Conservation (phyloP, 2,329 filamentous ascomycete species). For the Cordyceps cicadae region DNA sequence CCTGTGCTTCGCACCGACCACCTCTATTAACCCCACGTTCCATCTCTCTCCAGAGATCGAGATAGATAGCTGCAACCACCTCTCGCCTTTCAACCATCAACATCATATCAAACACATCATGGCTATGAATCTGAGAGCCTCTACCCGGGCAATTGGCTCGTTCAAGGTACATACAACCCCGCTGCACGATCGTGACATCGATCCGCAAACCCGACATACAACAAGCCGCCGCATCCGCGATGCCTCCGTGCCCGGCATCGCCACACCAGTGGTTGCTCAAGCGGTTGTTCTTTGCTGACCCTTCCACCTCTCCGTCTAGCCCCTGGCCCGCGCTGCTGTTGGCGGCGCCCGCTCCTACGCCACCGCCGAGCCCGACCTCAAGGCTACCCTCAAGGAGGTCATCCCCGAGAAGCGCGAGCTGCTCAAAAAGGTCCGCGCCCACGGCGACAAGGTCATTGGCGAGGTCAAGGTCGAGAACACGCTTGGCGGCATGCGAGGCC, state of each 20-base stretch:
- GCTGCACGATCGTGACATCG: neutral
- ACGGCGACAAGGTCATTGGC: constrained; percentile 74
- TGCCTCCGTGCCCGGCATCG: neutral
- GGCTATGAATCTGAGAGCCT: constrained; percentile 56
- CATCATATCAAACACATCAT: constrained; percentile 32
- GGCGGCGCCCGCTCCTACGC: constrained; percentile 52
- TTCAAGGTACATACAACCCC: constrained; percentile 47
- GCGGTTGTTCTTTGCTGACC: neutral
- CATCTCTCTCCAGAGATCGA: constrained; percentile 2
- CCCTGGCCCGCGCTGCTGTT: constrained; percentile 24
- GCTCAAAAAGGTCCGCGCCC: constrained; percentile 84
- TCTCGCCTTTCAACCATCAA: neutral
- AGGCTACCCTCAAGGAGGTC: constrained; percentile 70
- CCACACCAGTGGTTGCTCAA: neutral
- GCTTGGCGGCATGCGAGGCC: constrained; percentile 90
- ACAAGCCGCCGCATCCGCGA: neutral
- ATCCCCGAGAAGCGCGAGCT: constrained; percentile 93
- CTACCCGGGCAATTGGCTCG: constrained; percentile 54
- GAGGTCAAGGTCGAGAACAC: constrained; percentile 92
- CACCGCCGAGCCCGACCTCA: constrained; percentile 79
- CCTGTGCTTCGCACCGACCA: constrained; percentile 8
- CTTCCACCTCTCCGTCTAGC: constrained; percentile 15
- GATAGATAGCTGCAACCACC: constrained; percentile 5
- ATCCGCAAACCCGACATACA: neutral
- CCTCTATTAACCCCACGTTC: constrained; percentile 9